phyloP scores from a whole-genome alignment of 768 basidiomycete species.

The Cytidiella melzeri region DNA sequence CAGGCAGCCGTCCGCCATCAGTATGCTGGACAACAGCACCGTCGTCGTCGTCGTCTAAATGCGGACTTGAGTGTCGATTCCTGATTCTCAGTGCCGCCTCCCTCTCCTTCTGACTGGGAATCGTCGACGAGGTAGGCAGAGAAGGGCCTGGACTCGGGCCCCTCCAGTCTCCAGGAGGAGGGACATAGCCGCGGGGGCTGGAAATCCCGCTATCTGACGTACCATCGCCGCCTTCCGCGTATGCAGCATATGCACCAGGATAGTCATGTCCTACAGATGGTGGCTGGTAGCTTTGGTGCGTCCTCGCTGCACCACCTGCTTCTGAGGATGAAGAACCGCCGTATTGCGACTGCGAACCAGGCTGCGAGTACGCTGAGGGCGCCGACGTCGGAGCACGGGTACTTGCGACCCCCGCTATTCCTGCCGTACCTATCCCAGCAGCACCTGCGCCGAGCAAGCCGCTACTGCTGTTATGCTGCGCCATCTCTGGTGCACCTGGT shows the following conservation, averaged over 20 bases:
- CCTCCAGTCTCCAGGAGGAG: slow-evolving; percentile 12
- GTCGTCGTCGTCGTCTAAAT: slow-evolving; percentile 11
- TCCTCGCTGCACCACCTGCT: slow-evolving; percentile 14
- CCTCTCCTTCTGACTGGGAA: slow-evolving; percentile 25
- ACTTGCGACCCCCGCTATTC: slow-evolving; percentile 11
- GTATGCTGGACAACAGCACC: slow-evolving; percentile 22
- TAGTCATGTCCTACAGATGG: too few relatives aligned
- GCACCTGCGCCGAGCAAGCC: slow-evolving; percentile 20
- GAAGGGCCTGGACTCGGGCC: slow-evolving; percentile 23
- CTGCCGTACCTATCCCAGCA: slow-evolving; percentile 8
- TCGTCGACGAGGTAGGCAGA: slow-evolving; percentile 13
- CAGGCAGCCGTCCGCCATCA: slow-evolving; percentile 23
- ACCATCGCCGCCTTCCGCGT: slow-evolving; percentile 7
- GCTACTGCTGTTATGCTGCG: slow-evolving; percentile 20
- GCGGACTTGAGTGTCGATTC: too few relatives aligned
- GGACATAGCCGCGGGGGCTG: not conserved
- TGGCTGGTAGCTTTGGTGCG: slow-evolving; percentile 12
- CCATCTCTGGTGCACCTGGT: slow-evolving; percentile 19
- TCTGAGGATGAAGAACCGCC: slow-evolving; percentile 14
- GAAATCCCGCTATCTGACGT: slow-evolving; percentile 8
- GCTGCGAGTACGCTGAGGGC: slow-evolving; percentile 17
- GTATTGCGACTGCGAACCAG: slow-evolving; percentile 15
- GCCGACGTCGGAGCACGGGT: slow-evolving; percentile 11
- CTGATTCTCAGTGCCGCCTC: slow-evolving; percentile 24
- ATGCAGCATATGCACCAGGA: slow-evolving; percentile 2